A percentile compares a stretch with the other conserved stretches of the same genome.
These are phyloP conservation scores for Emergomyces orientalis DNA, from an alignment of 2,329 filamentous ascomycete genomes.

Conservation along the genomic window DNA sequence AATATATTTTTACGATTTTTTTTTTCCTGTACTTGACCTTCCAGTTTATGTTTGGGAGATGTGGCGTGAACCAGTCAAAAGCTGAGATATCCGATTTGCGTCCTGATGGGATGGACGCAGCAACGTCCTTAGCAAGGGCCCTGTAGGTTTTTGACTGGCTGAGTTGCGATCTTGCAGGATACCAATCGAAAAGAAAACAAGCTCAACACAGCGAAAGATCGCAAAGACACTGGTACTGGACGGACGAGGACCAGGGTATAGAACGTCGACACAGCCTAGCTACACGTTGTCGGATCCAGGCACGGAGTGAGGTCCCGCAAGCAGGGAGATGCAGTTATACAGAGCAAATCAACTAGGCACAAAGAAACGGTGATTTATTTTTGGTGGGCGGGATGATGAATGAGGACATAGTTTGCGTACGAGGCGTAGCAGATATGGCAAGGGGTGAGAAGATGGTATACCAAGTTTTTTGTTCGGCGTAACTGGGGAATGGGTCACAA, in stretches of 20 bases:
- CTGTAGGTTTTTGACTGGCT: constrained; percentile 4
- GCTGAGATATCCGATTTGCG: constrained; percentile 1
- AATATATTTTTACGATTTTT: background rate
- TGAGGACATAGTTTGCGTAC: background rate
- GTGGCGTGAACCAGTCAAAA: background rate
- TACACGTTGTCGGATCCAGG: background rate
- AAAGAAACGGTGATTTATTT: background rate
- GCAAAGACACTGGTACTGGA: background rate
- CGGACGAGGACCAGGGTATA: background rate
- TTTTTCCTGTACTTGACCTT: background rate
- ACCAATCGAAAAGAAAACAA: background rate
- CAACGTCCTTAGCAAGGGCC: background rate
- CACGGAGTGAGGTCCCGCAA: background rate
- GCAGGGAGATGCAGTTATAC: background rate
- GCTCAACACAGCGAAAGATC: background rate
- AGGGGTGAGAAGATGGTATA: background rate
- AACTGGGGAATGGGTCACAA: background rate
- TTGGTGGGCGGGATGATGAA: background rate
- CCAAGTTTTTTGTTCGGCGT: background rate
- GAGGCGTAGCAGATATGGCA: background rate
- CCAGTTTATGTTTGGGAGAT: background rate
- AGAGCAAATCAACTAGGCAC: background rate
- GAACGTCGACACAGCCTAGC: background rate
- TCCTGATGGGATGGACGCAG: background rate
- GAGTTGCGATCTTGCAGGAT: constrained; percentile 8